phyloP scores from a whole-genome alignment of 2,329 filamentous ascomycete species.

The Plenodomus lindquistii region DNA sequence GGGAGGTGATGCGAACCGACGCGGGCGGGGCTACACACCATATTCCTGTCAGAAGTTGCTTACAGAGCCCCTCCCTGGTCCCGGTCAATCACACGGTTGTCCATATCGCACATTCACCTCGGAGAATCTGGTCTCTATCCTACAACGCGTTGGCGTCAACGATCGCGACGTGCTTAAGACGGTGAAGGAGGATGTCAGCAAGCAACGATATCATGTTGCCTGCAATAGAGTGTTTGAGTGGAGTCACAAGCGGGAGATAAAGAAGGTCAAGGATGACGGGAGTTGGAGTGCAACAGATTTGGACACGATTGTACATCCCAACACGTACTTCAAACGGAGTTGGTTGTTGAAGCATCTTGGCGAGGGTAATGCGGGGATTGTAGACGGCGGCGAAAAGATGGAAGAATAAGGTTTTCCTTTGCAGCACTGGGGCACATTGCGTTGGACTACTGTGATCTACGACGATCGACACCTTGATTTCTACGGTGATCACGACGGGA shows the following conservation, averaged over 20 bases:
- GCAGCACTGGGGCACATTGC: not conserved
- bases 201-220: constrained; percentile 88
- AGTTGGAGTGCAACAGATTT: constrained; percentile 67
- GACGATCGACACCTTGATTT: not conserved
- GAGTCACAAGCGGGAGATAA: constrained; percentile 67
- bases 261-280: constrained; percentile 55
- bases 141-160: constrained; percentile 77
- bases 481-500: not conserved
- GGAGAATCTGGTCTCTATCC: constrained; percentile 78
- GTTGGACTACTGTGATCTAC: too few species aligned
- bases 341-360: constrained; percentile 83
- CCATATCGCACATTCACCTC: constrained; percentile 90
- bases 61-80: constrained; percentile 82
- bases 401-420: constrained; percentile 28
- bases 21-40: constrained; percentile 84
- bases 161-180: constrained; percentile 78
- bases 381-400: constrained; percentile 35
- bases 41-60: constrained; percentile 96
- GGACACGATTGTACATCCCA: constrained; percentile 95
- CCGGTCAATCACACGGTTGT: constrained; percentile 92
- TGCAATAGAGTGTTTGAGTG: constrained; percentile 96
- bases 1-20: constrained; percentile 84
- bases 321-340: constrained; percentile 96
- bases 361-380: constrained; percentile 44
- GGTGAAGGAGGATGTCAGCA: constrained; percentile 86